phyloP scores from a whole-genome alignment of 176 grass and related monocot species.

The Rhipidocladum racemiflorum region DNA sequence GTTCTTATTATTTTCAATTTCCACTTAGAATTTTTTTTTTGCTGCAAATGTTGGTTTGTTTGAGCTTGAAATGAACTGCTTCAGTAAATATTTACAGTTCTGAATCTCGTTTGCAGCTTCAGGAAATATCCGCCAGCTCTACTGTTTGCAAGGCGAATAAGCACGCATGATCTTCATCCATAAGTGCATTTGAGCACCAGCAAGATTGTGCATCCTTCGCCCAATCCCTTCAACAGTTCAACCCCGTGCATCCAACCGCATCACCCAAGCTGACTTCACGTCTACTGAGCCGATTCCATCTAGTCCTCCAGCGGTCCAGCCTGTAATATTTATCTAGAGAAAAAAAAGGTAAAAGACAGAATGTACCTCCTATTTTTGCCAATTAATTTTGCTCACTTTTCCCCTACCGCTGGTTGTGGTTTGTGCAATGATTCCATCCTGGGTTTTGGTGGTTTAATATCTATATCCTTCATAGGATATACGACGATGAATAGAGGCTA shows the following conservation, averaged over 20 bases:
- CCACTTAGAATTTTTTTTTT: neutral
- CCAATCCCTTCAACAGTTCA: neutral
- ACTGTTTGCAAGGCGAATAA: slow-evolving; percentile 60
- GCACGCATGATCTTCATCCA: neutral
- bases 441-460: neutral
- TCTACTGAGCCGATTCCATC: slow-evolving; percentile 2
- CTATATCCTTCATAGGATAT: neutral
- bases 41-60: neutral
- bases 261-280: slow-evolving; percentile 11
- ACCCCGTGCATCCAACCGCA: neutral
- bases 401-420: slow-evolving; percentile 5
- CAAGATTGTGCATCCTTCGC: slow-evolving; percentile 27
- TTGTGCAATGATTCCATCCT: neutral
- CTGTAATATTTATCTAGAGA: slow-evolving; percentile 10
- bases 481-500: neutral
- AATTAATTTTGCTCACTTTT: slow-evolving; percentile 27
- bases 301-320: neutral
- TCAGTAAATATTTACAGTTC: neutral
- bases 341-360: slow-evolving; percentile 32
- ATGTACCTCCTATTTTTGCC: slow-evolving; percentile 3
- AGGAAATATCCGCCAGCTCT: slow-evolving; percentile 87
- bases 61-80: neutral
- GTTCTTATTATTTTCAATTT: neutral
- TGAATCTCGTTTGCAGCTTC: slow-evolving; percentile 56
- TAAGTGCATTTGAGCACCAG: neutral